These are phyloP conservation scores for Coemansia sp. DNA, from an alignment of 192 early-diverging fungal species.

Conservation along the genomic window DNA sequence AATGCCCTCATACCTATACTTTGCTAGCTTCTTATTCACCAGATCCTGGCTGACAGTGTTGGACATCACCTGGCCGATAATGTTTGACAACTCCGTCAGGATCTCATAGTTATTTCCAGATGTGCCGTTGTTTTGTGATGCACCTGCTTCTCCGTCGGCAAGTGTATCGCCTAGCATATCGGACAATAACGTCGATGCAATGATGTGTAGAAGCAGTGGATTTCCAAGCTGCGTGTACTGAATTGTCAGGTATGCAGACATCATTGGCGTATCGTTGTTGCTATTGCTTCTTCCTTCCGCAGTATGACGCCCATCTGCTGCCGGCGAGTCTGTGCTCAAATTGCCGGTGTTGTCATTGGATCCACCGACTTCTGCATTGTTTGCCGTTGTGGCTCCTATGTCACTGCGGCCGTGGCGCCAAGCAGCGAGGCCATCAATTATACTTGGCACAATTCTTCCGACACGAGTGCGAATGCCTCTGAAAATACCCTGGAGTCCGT, in stretches of 20 bases:
- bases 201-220: constrained; percentile 37
- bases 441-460: neutral
- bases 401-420: constrained; percentile 3
- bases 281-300: neutral
- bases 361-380: neutral
- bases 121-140: neutral
- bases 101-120: constrained; percentile 42
- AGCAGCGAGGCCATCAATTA: neutral
- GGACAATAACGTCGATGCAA: constrained; percentile 39
- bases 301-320: constrained; percentile 7
- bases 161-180: constrained; percentile 19
- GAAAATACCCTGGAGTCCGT: neutral
- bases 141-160: neutral
- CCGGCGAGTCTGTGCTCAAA: neutral
- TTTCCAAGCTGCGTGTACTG: constrained; percentile 39
- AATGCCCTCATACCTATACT: constrained; percentile 21
- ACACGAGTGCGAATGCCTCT: constrained; percentile 1
- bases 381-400: neutral
- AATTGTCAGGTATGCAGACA: constrained; percentile 43
- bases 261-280: constrained; percentile 14
- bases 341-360: neutral
- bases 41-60: constrained; percentile 42
- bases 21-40: constrained; percentile 32
- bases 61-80: constrained; percentile 32
- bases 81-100: constrained; percentile 45